Evolutionary conservation across 164 flowering plant genomes (phyloP), one percentile per base, ranked within the genome.

Genomic region (Warburgia ugandensis): DNA sequence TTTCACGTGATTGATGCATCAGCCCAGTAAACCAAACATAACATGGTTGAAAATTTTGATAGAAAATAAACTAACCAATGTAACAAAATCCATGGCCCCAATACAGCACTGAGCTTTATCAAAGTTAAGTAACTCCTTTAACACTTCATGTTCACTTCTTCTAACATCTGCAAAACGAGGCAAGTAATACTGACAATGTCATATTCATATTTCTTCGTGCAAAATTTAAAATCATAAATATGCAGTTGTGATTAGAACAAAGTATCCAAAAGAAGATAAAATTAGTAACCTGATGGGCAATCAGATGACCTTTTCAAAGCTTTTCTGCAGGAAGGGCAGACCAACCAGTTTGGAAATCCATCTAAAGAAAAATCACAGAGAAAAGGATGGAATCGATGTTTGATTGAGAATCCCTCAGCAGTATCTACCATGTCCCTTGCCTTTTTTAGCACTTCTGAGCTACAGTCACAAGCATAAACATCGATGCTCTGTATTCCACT

Each of bases 391-490:
- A 91, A 84, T 11, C 85, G 84, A 36, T 68, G 55, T 8, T 57
- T 56, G 27, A 68, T 21, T 19, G 69, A 56, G 27, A 25, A 50
- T 13, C 60, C 45, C 20, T 63, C 58, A 56, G 65, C 48, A 31
- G 67, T 47, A 35, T 50, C 41, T 25, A 86, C 61, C 35, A 60
- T 73, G 52, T 72, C 83, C 38, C 67, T 70, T 14, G 83, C 73
- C 63, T 76, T 79, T 52, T 80, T 81, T 62, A 90, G 86, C 52
- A 83, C 87, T 50, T 78, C 85, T 32, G 10, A 46, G 68, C 96
- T 84, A 64, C 92, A 90, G 60, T 90, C 95, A 68, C 94, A 84
- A 25, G 97, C 95, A 73, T 78, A 90, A 22, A 84, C 73, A 29
- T 53, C 46, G 23, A 73, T 68, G 39, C 38, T 64, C 52, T 71